Conservation (phyloP, 257 asterid species). For the Rauvolfia tetraphylla region DNA sequence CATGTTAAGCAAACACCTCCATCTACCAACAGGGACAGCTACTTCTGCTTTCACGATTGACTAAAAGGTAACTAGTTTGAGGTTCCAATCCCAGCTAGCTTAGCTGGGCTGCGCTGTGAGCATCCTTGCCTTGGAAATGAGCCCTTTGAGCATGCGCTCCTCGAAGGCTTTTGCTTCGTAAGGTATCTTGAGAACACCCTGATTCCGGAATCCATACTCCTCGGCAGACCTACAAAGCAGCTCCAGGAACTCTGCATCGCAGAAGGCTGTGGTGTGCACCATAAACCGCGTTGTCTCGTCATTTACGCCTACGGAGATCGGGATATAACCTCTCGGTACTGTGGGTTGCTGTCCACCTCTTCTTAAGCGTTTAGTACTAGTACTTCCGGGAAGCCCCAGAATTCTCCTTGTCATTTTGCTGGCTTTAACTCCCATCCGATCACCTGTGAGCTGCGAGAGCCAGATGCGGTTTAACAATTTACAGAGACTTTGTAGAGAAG, state of each 20-base stretch:
- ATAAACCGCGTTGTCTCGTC: slow-evolving; percentile 41
- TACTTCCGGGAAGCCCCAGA: slow-evolving; percentile 13
- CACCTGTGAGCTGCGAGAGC: neutral
- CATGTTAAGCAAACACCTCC: too few species aligned
- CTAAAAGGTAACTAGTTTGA: too few species aligned
- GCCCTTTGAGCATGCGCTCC: slow-evolving; percentile 31
- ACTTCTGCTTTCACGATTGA: too few species aligned
- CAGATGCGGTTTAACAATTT: too few species aligned
- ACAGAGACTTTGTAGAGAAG: neutral
- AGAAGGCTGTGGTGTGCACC: slow-evolving; percentile 46
- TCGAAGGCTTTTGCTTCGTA: slow-evolving; percentile 48
- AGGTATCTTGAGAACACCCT: slow-evolving; percentile 55
- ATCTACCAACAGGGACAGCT: too few species aligned
- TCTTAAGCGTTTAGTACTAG: slow-evolving; percentile 19
- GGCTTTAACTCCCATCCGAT: slow-evolving; percentile 39
- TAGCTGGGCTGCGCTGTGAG: neutral
- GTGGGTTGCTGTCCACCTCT: slow-evolving; percentile 7
- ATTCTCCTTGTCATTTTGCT: slow-evolving; percentile 36
- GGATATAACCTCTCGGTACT: slow-evolving; percentile 54
- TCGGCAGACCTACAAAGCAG: slow-evolving; percentile 49
- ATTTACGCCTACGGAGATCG: slow-evolving; percentile 47
- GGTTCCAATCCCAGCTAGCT: too few species aligned
- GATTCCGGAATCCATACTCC: slow-evolving; percentile 55
- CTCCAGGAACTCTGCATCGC: slow-evolving; percentile 48
- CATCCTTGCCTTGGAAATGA: neutral